Base-by-base conservation (phyloP, 805 yeast genomes). In the Priceomyces fermenticarens region DNA sequence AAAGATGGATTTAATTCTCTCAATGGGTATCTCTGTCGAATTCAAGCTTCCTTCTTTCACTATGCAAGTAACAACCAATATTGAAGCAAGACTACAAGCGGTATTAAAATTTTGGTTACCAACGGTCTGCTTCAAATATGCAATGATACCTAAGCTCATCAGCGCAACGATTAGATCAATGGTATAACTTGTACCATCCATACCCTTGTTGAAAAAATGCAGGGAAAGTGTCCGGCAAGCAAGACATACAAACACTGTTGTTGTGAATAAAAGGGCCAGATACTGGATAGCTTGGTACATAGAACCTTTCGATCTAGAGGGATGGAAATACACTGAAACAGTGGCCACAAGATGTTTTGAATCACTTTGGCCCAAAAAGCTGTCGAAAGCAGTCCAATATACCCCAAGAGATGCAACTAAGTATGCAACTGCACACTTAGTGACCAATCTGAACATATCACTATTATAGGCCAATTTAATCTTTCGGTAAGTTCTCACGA, bases 261-360 rank as follows among this genome's bases (percentile, higher is more conserved):
- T 87, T 3, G 66, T 39, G 11, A 85, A 60, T 1, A 88, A 67
- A 2, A 77, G 42, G 0, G 71, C 49, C 3, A 83, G 90, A 61
- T 78, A 88, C 33, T 77, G 55, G 12, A 84, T 58, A 10, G 89
- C 81, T 54, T 87, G 88, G 44, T 80, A 75, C 91, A 87, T 87
- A 13, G 87, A 78, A 0, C 96, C 96, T 42, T 78, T 76, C 0
- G 93, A 75, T 36, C 95, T 61, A 1, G 90, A 76, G 0, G 95
- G 88, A 54, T 87, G 93, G 67, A 88, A 87, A 59, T 88, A 88
- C 2, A 87, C 93, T 1, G 87, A 84, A 8, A 83, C 83, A 0
- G 95, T 88, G 30, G 95, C 88, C 2, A 84, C 81, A 47, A 85
- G 75, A 65, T 87, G 96, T 57, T 87, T 87, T 9, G 85, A 79